phyloP scores from a whole-genome alignment of 257 asterid genomes.

The Solanum neorickii region DNA sequence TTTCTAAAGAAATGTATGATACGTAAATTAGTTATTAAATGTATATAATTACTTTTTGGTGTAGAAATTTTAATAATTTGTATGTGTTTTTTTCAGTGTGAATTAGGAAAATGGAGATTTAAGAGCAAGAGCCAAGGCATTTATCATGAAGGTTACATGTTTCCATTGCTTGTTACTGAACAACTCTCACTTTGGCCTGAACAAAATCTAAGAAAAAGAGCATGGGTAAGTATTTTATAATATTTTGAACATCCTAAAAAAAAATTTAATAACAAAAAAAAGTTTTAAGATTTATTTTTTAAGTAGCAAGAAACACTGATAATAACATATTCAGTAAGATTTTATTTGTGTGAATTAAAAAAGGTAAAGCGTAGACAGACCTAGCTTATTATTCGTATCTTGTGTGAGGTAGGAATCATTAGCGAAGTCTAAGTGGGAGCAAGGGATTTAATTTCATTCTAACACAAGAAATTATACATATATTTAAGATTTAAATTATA shows the following conservation, averaged over 20 bases:
- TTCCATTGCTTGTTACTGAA: slow-evolving; percentile 58
- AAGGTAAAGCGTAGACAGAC: too few species aligned
- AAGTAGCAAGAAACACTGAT: not conserved
- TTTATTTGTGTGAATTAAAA: not conserved
- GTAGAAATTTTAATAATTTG: not conserved
- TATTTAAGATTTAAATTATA: too few species aligned
- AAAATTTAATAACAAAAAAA: too few species aligned
- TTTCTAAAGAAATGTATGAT: too few species aligned
- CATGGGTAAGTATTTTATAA: slow-evolving; percentile 32
- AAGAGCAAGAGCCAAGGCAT: slow-evolving; percentile 60
- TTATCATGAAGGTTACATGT: slow-evolving; percentile 59
- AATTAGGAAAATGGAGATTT: slow-evolving; percentile 62
- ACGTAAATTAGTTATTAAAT: not conserved
- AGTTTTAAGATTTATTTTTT: not conserved
- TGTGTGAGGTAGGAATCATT: too few species aligned
- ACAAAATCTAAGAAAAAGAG: slow-evolving; percentile 28
- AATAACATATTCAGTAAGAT: not conserved
- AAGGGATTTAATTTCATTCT: too few species aligned
- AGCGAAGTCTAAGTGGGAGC: too few species aligned
- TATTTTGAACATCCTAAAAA: too few species aligned
- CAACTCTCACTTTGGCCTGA: slow-evolving; percentile 80
- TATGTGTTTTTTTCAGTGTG: slow-evolving; percentile 21
- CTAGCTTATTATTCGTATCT: too few species aligned
- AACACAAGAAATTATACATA: too few species aligned
- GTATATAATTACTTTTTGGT: not conserved